Evolutionary conservation across 129 eudicot species (phyloP), one percentile per base, ranked within the genome.

Genomic region (Chrysanthemum seticuspe): DNA sequence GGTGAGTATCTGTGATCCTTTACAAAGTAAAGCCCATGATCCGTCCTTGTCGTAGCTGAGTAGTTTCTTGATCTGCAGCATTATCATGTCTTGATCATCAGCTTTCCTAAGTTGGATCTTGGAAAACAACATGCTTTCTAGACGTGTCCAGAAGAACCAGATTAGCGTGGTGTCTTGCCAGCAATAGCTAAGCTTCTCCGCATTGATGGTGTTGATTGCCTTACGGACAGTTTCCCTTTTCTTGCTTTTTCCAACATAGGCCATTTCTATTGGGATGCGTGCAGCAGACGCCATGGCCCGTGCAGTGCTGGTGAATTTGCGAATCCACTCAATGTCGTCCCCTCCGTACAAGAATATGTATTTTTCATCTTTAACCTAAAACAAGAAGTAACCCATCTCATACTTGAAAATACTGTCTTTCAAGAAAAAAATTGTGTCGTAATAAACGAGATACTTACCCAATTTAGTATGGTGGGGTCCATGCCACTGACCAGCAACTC

Each of bases 41-140:
- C 85, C 90, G 44, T 80, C 65, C 77, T 87, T 86, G 81, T 93
- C 98, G 27, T 62, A 85, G 76, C 95, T 88, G 36, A 90, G 84
- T 13, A 94, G 74, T 25, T 86, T 87, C 83, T 86, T 78, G 75
- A 94, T 80, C 55, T 89, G 88, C 40, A 86, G 84, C 86, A 94
- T 81, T 18, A 88, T 74, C 6, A 13, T 78, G 76, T 94, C 99
- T 13, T 67, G 76, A 19, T 90, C 96, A 13, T 77, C 83, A 13
- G 84, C 77, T 65, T 44, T 70, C 12, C 65, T 89, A 3, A 82
- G 85, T 62, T 94, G 92, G 14, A 84, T 67, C 76, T 86, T 94
- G 57, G 99, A 94, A 74, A 68, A 82, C 75, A 90, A 74, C 99
- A 94, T 94, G 94, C 92, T 84, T 52, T 89, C 92, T 0, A 86